A percentile compares a stretch with the other conserved stretches of the same genome.
Conservation (phyloP, 345 rosid genomes). For the Dipteronia dyeriana region DNA sequence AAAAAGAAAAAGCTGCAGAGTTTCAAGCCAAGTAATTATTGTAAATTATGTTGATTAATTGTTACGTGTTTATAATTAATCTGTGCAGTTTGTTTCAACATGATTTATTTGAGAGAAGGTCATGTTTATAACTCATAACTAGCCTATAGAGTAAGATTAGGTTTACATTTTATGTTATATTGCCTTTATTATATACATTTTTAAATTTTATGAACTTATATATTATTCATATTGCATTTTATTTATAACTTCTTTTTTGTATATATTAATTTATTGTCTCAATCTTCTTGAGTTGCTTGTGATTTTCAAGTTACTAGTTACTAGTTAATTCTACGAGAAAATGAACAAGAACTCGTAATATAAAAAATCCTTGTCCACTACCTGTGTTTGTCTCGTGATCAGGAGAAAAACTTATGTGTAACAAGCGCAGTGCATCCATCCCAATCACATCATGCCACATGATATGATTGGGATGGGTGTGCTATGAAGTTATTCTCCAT, state of each 20-base stretch:
- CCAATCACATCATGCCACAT: neutral
- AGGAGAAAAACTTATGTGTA: too few relatives aligned
- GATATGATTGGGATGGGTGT: too few relatives aligned
- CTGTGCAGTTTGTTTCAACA: neutral
- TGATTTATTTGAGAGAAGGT: neutral
- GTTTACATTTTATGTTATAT: neutral
- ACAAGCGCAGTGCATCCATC: neutral
- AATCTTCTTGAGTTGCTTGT: neutral
- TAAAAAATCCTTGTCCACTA: too few relatives aligned
- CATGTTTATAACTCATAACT: neutral
- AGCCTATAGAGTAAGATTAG: neutral
- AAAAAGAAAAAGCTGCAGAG: neutral
- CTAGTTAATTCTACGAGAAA: neutral
- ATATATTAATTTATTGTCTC: neutral
- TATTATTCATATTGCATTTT: neutral
- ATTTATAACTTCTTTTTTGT: neutral
- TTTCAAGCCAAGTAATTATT: neutral
- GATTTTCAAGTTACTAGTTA: neutral
- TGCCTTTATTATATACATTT: neutral
- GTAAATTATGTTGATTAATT: constrained; percentile 13
- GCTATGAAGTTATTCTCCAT: neutral
- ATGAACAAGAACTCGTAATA: neutral
- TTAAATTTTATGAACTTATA: neutral
- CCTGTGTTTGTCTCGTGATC: too few relatives aligned
- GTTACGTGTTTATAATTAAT: neutral